phyloP scores from a whole-genome alignment of 169 alveolate species.

The Amoebophrya sp. region DNA sequence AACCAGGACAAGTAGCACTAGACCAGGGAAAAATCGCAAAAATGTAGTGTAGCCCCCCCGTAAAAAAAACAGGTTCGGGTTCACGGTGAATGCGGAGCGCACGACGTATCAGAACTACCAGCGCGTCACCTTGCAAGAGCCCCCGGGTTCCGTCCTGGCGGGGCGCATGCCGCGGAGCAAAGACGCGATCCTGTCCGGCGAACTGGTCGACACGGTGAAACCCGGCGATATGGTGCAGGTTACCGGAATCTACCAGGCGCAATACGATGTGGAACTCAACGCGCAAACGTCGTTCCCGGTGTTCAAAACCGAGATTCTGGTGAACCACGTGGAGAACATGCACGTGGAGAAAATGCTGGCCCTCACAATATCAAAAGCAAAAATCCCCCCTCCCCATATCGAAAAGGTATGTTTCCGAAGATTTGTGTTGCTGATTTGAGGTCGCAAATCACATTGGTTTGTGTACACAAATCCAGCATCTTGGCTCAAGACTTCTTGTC shows the following conservation, averaged over 20 bases:
- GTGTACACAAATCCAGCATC: too few species aligned
- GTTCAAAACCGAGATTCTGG: conserved; percentile 42
- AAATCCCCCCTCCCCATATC: too few species aligned
- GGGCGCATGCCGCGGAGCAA: conserved; percentile 97
- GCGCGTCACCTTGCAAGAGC: conserved; percentile 92
- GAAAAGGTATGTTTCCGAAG: too few species aligned
- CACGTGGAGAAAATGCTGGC: neutral
- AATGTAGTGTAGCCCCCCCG: too few species aligned
- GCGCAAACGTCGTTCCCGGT: neutral
- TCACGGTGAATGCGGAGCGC: conserved; percentile 30
- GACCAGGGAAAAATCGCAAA: too few species aligned
- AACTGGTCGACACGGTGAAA: conserved; percentile 90
- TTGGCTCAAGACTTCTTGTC: too few species aligned
- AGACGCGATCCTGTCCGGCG: conserved; percentile 89
- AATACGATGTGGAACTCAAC: conserved; percentile 84
- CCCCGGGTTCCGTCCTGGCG: conserved; percentile 95
- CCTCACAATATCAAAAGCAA: too few species aligned
- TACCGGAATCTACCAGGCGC: conserved; percentile 85
- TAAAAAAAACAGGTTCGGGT: neutral
- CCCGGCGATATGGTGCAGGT: conserved; percentile 98
- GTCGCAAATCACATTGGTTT: too few species aligned
- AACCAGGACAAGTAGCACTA: too few species aligned
- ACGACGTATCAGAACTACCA: conserved; percentile 92
- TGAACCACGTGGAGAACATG: neutral
- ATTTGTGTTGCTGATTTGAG: too few species aligned